Base-by-base conservation (phyloP, 345 rosid genomes). In the Erysimum cheiranthoides region DNA sequence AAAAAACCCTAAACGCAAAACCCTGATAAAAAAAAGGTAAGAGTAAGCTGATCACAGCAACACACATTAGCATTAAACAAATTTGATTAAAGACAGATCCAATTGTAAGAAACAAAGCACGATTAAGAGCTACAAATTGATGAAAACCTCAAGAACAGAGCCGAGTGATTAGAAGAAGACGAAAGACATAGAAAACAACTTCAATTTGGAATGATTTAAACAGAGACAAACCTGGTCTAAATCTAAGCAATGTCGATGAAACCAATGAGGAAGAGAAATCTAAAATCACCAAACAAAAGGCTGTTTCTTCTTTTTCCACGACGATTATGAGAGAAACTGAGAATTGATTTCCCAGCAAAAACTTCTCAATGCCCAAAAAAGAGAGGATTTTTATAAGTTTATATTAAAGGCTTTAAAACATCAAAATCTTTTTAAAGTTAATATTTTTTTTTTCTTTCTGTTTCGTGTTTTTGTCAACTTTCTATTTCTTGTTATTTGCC, bases 151-250 rank as follows among this genome's bases (percentile, higher is more conserved):
- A 49, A 54, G 28, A 17, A 30, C 31, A 31, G 42, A 27, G 53
- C 31, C n/a, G 3, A 54, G 50, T 40, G 6, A 39, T 14, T n/a
- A 31, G 9, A 17, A 40, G 34, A 34, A 50, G 45, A 49, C 34
- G 34, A 50, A 68, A 67, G 42, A 51, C 34, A 25, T 36, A 67
- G 21, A 18, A 53, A 51, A 39, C 39, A 25, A 54, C 30, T 61
- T 61, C 40, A 46, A 71, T 30, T 30, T 58, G 32, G 14, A 58
- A 46, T 14, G 8, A 5, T 25, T 25, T 72, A 59, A 9, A 34
- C 2, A 61, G 52, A 50, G 13, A 17, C 69, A 52, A 27, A 73
- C 77, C 77, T 73, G 70, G 18, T 51, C 18, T 61, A 21, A 21
- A n/a, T 38, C 42, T 9, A 38, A 36, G n/a, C 40, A 49, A 36